Conservation (phyloP, 805 yeast species). For the Candida oleophila region DNA sequence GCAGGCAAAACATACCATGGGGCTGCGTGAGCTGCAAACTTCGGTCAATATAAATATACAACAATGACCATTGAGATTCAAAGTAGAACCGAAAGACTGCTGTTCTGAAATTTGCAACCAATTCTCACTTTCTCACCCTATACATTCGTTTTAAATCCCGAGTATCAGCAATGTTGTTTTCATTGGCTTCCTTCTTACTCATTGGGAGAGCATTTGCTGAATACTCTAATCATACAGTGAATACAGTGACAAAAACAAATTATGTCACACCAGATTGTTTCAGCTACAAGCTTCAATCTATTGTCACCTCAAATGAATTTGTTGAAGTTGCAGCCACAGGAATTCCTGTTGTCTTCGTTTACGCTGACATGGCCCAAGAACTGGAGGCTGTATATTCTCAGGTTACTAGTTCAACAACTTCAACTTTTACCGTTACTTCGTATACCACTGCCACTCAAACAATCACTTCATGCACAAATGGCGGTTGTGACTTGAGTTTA, state of each 20-base stretch:
- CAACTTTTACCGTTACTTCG: constrained; percentile 21
- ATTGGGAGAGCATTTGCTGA: constrained; percentile 9
- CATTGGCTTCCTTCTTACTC: constrained; percentile 3
- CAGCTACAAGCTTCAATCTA: constrained; percentile 14
- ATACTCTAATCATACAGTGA: neutral
- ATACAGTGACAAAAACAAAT: constrained; percentile 20
- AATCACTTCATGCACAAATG: constrained; percentile 14
- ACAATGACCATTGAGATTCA: neutral
- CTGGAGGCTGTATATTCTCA: constrained; percentile 4
- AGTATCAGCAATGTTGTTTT: constrained; percentile 5
- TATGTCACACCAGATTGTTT: constrained; percentile 24
- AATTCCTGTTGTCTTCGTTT: constrained; percentile 30
- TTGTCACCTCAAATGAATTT: constrained; percentile 14
- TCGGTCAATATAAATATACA: neutral
- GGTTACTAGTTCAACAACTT: constrained; percentile 15
- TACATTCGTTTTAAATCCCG: neutral
- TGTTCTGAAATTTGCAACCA: neutral
- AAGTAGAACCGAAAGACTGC: neutral
- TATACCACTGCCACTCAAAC: constrained; percentile 13
- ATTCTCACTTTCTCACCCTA: neutral
- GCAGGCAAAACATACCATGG: too few species aligned
- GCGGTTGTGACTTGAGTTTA: constrained; percentile 11
- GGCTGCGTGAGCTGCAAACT: too few species aligned
- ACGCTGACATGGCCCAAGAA: constrained; percentile 12
- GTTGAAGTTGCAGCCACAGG: constrained; percentile 21